Evolutionary conservation across 2,329 filamentous ascomycete species (phyloP).

Genomic region (Aspergillus sp.): DNA sequence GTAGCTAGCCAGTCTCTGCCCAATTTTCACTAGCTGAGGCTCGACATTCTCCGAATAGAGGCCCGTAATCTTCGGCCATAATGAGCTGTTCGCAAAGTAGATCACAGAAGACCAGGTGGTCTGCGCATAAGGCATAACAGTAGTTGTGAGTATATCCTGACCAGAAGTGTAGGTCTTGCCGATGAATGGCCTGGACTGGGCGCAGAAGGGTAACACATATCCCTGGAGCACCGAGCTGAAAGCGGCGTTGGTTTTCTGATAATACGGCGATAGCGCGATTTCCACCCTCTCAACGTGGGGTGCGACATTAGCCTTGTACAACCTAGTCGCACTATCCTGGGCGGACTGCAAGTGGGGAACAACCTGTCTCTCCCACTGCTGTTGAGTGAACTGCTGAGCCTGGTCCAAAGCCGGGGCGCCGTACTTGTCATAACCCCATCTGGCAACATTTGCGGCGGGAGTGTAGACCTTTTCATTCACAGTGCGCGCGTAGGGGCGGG

Average conservation of each 20-base stretch:
- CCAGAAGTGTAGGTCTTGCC: slow-evolving; percentile 66
- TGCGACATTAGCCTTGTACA: slow-evolving; percentile 70
- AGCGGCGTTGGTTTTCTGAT: slow-evolving; percentile 67
- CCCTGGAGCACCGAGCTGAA: slow-evolving; percentile 33
- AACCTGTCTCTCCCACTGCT: slow-evolving; percentile 76
- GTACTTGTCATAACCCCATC: slow-evolving; percentile 63
- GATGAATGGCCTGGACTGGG: slow-evolving; percentile 71
- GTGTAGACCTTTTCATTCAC: slow-evolving; percentile 63
- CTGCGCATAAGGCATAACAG: slow-evolving; percentile 69
- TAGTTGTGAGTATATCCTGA: slow-evolving; percentile 66
- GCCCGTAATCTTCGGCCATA: slow-evolving; percentile 78
- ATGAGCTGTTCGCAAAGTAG: slow-evolving; percentile 69
- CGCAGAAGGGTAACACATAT: slow-evolving; percentile 73
- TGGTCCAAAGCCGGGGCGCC: slow-evolving; percentile 71
- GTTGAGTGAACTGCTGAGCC: slow-evolving; percentile 63
- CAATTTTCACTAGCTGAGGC: slow-evolving; percentile 89
- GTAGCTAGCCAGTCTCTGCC: slow-evolving; percentile 73
- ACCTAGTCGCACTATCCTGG: slow-evolving; percentile 58
- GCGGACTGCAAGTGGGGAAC: slow-evolving; percentile 71
- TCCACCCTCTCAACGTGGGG: slow-evolving; percentile 69
- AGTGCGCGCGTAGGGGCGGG: slow-evolving; percentile 67
- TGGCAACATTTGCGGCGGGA: slow-evolving; percentile 66
- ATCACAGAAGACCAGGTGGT: slow-evolving; percentile 69
- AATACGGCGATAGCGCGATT: slow-evolving; percentile 67
- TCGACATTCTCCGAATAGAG: slow-evolving; percentile 91